Conservation (phyloP, 495 filamentous ascomycete species). For the Ramalina intermedia region DNA sequence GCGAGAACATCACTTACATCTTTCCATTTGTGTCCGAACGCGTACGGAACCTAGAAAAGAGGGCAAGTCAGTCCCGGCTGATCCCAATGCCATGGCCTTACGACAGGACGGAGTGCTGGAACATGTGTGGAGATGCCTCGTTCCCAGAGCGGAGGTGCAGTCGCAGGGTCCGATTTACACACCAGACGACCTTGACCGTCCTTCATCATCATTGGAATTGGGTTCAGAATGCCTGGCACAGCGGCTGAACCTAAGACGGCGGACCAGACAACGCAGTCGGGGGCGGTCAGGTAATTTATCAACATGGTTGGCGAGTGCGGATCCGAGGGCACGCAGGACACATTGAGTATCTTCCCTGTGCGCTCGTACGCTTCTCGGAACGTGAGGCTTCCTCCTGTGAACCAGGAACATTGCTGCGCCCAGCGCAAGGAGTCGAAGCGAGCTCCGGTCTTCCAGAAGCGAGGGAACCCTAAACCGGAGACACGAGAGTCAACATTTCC, state of each 20-base stretch:
- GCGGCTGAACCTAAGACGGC: conserved; percentile 91
- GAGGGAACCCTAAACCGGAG: no score
- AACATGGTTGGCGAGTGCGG: conserved; percentile 86
- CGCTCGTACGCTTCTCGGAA: conserved; percentile 91
- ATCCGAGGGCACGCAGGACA: conserved; percentile 92
- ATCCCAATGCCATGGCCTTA: no score
- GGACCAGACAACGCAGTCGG: conserved; percentile 96
- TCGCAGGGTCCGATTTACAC: not conserved
- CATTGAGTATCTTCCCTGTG: conserved; percentile 87
- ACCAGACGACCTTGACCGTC: conserved; percentile 50
- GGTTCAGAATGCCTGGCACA: conserved; percentile 84
- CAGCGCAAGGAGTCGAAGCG: conserved; percentile 88
- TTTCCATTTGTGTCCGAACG: conserved; percentile 97
- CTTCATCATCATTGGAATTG: conserved; percentile 95
- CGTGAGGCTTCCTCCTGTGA: conserved; percentile 73
- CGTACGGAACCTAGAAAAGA: conserved; percentile 46
- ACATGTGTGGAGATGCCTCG: not conserved
- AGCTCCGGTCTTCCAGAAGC: conserved; percentile 37
- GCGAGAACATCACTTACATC: conserved; percentile 43
- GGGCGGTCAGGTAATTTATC: conserved; percentile 83
- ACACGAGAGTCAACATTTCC: no score
- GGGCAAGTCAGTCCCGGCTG: no score
- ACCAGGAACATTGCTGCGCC: conserved; percentile 80
- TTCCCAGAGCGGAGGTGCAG: not conserved
- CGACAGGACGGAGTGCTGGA: not conserved